These are phyloP conservation scores for Leccinum fibrillosum DNA, from an alignment of 768 basidiomycete species.

Conservation along the genomic window DNA sequence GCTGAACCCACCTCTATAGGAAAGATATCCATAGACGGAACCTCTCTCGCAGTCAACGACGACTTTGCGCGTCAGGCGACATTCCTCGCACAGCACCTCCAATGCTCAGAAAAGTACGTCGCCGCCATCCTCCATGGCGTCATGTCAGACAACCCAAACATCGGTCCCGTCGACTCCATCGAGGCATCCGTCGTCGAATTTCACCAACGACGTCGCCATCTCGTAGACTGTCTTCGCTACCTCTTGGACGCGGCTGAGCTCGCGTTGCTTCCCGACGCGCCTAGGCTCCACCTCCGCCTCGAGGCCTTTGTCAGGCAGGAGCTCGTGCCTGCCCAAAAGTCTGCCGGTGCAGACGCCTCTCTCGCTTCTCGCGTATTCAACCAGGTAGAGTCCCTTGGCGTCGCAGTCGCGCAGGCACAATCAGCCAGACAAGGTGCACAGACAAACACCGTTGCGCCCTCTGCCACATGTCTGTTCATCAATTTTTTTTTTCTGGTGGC, in stretches of 20 bases:
- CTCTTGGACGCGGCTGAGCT: slow-evolving; percentile 61
- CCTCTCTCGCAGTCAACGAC: slow-evolving; percentile 66
- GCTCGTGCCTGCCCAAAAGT: slow-evolving; percentile 26
- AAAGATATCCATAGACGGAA: slow-evolving; percentile 60
- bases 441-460: slow-evolving; percentile 53
- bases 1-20: slow-evolving; percentile 41
- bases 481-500: too few relatives aligned
- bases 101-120: slow-evolving; percentile 77
- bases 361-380: slow-evolving; percentile 57
- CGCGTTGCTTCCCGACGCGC: slow-evolving; percentile 36
- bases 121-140: slow-evolving; percentile 66
- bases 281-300: slow-evolving; percentile 46
- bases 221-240: slow-evolving; percentile 67
- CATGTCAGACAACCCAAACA: slow-evolving; percentile 63
- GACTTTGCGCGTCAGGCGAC: slow-evolving; percentile 77
- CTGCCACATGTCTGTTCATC: slow-evolving; percentile 46
- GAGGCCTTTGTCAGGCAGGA: slow-evolving; percentile 53
- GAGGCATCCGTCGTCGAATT: slow-evolving; percentile 66
- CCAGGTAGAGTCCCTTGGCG: slow-evolving; percentile 62
- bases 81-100: slow-evolving; percentile 78
- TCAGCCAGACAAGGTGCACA: slow-evolving; percentile 57
- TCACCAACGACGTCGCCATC: slow-evolving; percentile 64
- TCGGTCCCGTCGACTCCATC: slow-evolving; percentile 51
- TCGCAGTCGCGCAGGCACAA: slow-evolving; percentile 51
- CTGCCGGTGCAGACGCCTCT: slow-evolving; percentile 29